Conservation (phyloP, 2,329 filamentous ascomycete genomes). For the Mycosphaerella sp. region DNA sequence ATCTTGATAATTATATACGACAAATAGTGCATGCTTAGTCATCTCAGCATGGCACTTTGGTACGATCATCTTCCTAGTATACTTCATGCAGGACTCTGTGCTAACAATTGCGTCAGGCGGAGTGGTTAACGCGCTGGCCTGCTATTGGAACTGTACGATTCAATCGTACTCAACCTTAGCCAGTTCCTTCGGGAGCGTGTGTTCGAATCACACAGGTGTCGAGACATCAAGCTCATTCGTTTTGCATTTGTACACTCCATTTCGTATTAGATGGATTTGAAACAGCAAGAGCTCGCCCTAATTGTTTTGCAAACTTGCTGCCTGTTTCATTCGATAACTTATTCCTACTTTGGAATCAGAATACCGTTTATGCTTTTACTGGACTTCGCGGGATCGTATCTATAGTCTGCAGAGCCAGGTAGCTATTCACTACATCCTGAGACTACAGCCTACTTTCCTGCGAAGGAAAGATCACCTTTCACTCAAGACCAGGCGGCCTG, state of each 20-base stretch:
- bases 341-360: too few species aligned
- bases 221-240: conserved; percentile 1
- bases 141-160: conserved; percentile 13
- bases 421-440: too few species aligned
- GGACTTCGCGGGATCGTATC: too few species aligned
- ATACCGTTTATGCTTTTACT: too few species aligned
- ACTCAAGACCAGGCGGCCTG: too few species aligned
- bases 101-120: neutral
- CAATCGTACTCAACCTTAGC: conserved; percentile 12
- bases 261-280: too few species aligned
- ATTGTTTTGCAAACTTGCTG: too few species aligned
- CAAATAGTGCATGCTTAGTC: neutral
- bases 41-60: conserved; percentile 7
- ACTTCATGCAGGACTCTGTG: neutral
- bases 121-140: conserved; percentile 18
- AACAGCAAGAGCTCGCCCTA: too few species aligned
- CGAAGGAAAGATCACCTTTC: too few species aligned
- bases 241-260: conserved; percentile 2
- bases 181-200: conserved; percentile 18
- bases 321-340: too few species aligned
- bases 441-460: too few species aligned
- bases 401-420: too few species aligned
- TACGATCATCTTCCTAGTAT: neutral
- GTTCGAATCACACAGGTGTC: conserved; percentile 24
- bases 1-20: neutral